These are phyloP conservation scores for Mucor ambiguus DNA, from an alignment of 371 early-diverging fungal genomes.

Conservation along the genomic window DNA sequence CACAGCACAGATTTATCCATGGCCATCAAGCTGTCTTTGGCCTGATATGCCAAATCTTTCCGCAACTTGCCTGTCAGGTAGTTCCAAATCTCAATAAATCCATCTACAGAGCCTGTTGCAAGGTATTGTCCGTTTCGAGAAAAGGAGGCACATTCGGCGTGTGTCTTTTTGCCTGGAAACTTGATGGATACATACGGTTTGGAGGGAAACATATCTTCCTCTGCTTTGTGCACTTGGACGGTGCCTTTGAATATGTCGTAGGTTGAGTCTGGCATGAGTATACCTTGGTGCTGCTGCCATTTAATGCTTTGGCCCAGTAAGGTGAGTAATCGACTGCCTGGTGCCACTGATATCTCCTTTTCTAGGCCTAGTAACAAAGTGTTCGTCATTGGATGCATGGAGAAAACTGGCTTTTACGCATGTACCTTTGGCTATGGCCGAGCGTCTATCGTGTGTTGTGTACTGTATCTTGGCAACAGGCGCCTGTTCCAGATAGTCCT, in stretches of 20 bases:
- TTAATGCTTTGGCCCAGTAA: slow-evolving; percentile 83
- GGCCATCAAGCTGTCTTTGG: slow-evolving; percentile 74
- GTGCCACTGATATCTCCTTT: slow-evolving; percentile 36
- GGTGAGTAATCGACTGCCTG: slow-evolving; percentile 63
- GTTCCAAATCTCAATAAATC: slow-evolving; percentile 95
- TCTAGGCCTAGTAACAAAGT: slow-evolving; percentile 8
- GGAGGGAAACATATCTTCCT: slow-evolving; percentile 73
- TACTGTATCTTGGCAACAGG: slow-evolving; percentile 52
- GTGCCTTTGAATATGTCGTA: slow-evolving; percentile 81
- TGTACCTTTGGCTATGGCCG: slow-evolving; percentile 35
- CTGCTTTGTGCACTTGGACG: slow-evolving; percentile 57
- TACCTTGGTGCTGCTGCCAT: slow-evolving; percentile 85
- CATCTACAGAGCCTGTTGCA: slow-evolving; percentile 90
- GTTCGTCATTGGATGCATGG: background rate
- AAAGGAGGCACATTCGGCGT: slow-evolving; percentile 77
- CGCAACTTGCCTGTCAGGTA: slow-evolving; percentile 86
- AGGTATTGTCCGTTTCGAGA: slow-evolving; percentile 83
- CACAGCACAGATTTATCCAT: slow-evolving; percentile 88
- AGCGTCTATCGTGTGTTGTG: slow-evolving; percentile 69
- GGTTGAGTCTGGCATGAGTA: slow-evolving; percentile 62
- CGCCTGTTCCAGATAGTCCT: slow-evolving; percentile 69
- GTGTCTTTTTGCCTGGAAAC: slow-evolving; percentile 85
- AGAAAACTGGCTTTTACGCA: too few relatives aligned
- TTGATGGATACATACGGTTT: slow-evolving; percentile 43
- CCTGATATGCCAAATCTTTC: slow-evolving; percentile 88